phyloP scores from a whole-genome alignment of 2,329 filamentous ascomycete species.

The Talaromyces funiculosus region DNA sequence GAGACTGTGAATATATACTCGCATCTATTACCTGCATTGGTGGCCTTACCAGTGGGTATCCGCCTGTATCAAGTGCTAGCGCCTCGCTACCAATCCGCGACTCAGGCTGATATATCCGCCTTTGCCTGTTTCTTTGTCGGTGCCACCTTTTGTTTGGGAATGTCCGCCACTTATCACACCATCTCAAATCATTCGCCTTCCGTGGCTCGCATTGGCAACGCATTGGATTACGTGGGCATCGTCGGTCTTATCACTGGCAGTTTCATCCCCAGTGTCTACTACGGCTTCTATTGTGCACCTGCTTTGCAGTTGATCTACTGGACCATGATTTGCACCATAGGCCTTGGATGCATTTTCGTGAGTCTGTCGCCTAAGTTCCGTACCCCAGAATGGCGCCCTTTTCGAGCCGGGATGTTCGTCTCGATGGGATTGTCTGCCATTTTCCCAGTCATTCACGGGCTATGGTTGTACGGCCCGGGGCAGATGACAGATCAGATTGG shows the following conservation, averaged over 20 bases:
- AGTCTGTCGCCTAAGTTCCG: slow-evolving; percentile 79
- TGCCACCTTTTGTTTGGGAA: slow-evolving; percentile 65
- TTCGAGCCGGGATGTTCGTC: slow-evolving; percentile 85
- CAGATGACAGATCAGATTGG: slow-evolving; percentile 69
- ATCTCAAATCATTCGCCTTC: slow-evolving; percentile 75
- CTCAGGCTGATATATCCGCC: slow-evolving; percentile 59
- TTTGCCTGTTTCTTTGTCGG: slow-evolving; percentile 76
- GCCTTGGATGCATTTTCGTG: slow-evolving; percentile 67
- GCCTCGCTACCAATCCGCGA: slow-evolving; percentile 62
- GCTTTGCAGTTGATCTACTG: slow-evolving; percentile 65
- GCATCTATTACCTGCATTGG: slow-evolving; percentile 62
- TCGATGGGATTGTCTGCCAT: slow-evolving; percentile 77
- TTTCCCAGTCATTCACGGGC: slow-evolving; percentile 73
- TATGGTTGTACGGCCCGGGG: slow-evolving; percentile 60
- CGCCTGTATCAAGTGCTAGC: slow-evolving; percentile 54
- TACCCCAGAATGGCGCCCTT: slow-evolving; percentile 74
- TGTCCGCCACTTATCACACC: slow-evolving; percentile 80
- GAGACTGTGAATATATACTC: slow-evolving; percentile 68
- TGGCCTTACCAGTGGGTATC: slow-evolving; percentile 49
- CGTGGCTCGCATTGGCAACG: slow-evolving; percentile 80
- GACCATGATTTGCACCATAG: slow-evolving; percentile 70
- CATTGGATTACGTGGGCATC: slow-evolving; percentile 92
- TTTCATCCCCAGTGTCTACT: slow-evolving; percentile 83
- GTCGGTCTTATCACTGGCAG: slow-evolving; percentile 86
- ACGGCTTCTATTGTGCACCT: slow-evolving; percentile 71